Base-by-base conservation (phyloP, 371 early-diverging fungal genomes). In the Actinomucor elegans region DNA sequence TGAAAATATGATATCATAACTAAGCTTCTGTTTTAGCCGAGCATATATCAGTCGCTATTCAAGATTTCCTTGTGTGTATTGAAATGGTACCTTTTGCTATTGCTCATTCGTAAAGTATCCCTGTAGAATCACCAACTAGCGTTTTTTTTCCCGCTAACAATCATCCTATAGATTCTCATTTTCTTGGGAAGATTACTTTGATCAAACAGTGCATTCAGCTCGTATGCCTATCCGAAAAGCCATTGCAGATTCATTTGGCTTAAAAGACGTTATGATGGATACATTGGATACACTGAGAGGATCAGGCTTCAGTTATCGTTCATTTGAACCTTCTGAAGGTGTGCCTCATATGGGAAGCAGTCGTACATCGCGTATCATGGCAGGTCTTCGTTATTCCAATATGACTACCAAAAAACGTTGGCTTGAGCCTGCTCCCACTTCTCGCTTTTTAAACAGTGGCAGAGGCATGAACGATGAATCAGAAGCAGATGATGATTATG, bases 11-110 rank as follows among this genome's bases (percentile, higher is more conserved):
- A n/a, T 41, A 18, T 37, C 55, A 55, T n/a, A n/a, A n/a, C n/a
- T n/a, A n/a, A n/a, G n/a, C n/a, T n/a, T n/a, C n/a, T n/a, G n/a
- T 51, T 31, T 52, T 64, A 70, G 76, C 81, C 11, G 88, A 90
- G 56, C 85, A 92, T 62, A 84, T 90, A 5, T 92, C 96, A 14
- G 83, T 87, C 0, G 91, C 90, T n/a, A 73, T 94, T 44, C 96
- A 97, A 61, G 95, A 94, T 78, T 87, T 88, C 63, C 77, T 96
- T 36, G 90, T 97, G 21, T 96, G 96, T 51, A 67, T 97, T 31
- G 97, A 97, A 72, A 92, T 94, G 92, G 80, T 92, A 6, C 80
- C 87, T 35, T 90, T 91, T 33, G 88, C 96, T 3, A 66, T 88
- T 32, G 90, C 87, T 14, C 95, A 96, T 71, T 86, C 86, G 81